A percentile compares a stretch with the other conserved stretches of the same genome.
phyloP scores from a whole-genome alignment of 257 asterid species.

The Hygrophila difformis region DNA sequence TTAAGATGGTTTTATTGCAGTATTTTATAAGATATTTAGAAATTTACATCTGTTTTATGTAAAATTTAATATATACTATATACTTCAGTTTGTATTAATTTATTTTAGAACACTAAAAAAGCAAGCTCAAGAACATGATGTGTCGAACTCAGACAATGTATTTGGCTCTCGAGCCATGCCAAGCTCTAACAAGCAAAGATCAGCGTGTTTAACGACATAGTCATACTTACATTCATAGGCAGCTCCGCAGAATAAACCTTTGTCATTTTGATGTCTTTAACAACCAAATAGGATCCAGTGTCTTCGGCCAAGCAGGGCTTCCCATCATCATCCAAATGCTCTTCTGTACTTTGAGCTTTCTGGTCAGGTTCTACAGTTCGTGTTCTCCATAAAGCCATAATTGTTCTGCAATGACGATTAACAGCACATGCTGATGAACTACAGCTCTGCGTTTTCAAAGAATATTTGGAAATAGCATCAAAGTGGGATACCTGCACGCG shows the following conservation, averaged over 20 bases:
- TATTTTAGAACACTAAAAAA: too few species aligned
- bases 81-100: too few species aligned
- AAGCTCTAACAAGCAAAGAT: too few species aligned
- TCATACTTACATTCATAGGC: slow-evolving; percentile 47
- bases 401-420: slow-evolving; percentile 45
- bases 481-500: slow-evolving; percentile 59
- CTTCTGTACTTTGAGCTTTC: slow-evolving; percentile 43
- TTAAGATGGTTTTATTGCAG: too few species aligned
- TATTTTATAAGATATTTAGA: too few species aligned
- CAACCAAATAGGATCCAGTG: slow-evolving; percentile 31
- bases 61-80: too few species aligned
- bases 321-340: slow-evolving; percentile 45
- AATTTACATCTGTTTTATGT: too few species aligned
- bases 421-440: slow-evolving; percentile 1
- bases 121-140: too few species aligned
- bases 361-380: slow-evolving; percentile 51
- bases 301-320: slow-evolving; percentile 41
- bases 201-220: too few species aligned
- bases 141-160: too few species aligned
- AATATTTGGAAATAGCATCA: background rate
- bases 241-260: slow-evolving; percentile 51
- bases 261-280: slow-evolving; percentile 53
- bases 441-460: background rate
- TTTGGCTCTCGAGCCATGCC: too few species aligned
- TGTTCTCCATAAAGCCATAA: slow-evolving; percentile 80